Evolutionary conservation across 805 yeast species (phyloP).

Genomic region (Kodamaea neixiangensis): DNA sequence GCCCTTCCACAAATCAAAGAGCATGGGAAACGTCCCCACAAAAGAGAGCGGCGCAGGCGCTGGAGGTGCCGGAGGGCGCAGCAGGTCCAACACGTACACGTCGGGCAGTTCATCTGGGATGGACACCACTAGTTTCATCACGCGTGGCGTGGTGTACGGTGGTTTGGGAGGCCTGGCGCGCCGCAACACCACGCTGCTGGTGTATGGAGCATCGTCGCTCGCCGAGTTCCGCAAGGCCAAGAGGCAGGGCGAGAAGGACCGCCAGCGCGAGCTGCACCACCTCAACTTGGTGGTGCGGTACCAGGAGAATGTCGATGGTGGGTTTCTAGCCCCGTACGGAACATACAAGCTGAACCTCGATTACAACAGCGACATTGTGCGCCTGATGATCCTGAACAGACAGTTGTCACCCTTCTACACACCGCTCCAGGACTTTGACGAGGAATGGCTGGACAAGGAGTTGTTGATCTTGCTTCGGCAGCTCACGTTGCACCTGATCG

Average conservation of each 20-base stretch:
- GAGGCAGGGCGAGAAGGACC: slow-evolving; percentile 56
- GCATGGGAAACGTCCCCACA: slow-evolving; percentile 48
- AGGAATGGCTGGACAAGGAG: slow-evolving; percentile 70
- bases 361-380: slow-evolving; percentile 73
- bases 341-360: slow-evolving; percentile 77
- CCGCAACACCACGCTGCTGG: slow-evolving; percentile 23
- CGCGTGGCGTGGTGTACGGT: slow-evolving; percentile 8
- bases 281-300: slow-evolving; percentile 57
- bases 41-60: slow-evolving; percentile 28
- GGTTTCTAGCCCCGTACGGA: slow-evolving; percentile 89
- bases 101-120: slow-evolving; percentile 1
- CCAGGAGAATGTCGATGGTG: slow-evolving; percentile 87
- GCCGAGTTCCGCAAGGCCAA: slow-evolving; percentile 24
- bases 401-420: slow-evolving; percentile 86
- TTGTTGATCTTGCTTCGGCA: slow-evolving; percentile 50
- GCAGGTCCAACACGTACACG: slow-evolving; percentile 13
- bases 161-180: slow-evolving; percentile 12
- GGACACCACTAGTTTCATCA: slow-evolving; percentile 10
- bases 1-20: neutral
- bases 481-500: slow-evolving; percentile 58
- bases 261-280: slow-evolving; percentile 54
- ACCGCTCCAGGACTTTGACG: slow-evolving; percentile 80
- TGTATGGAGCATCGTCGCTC: slow-evolving; percentile 13
- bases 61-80: slow-evolving; percentile 19
- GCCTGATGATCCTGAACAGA: slow-evolving; percentile 66